phyloP scores from a whole-genome alignment of 164 flowering plant genomes.

The Piper betle region DNA sequence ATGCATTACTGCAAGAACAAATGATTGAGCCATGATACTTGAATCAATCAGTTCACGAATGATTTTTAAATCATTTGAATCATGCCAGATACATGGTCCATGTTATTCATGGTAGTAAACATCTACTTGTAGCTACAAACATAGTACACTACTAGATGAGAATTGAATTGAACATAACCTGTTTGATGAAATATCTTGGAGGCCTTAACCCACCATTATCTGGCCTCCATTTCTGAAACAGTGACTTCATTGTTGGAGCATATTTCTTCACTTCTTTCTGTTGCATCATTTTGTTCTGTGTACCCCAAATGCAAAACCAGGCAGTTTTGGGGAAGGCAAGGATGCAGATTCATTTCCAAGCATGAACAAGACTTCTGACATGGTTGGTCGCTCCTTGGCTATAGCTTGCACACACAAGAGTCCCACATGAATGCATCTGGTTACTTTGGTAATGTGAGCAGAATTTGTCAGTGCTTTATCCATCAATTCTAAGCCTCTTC shows the following conservation, averaged over 20 bases:
- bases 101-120: too few species aligned
- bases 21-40: too few species aligned
- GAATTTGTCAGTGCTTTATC: neutral
- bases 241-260: neutral
- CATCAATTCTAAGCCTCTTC: constrained; percentile 2
- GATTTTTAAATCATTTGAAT: too few species aligned
- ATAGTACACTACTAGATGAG: too few species aligned
- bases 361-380: constrained; percentile 2
- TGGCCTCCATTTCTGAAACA: neutral
- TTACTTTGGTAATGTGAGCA: neutral
- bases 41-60: too few species aligned
- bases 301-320: neutral
- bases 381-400: constrained; percentile 1
- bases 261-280: neutral
- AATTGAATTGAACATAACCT: neutral
- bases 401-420: constrained; percentile 5
- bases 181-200: neutral
- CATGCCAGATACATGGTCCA: too few species aligned
- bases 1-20: too few species aligned
- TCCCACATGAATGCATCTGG: constrained; percentile 3
- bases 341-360: neutral
- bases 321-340: neutral
- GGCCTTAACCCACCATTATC: neutral
- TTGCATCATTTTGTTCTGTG: neutral
- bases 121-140: too few species aligned